phyloP scores from a whole-genome alignment of 2,329 filamentous ascomycete species.

The Aureobasidium uvarum region DNA sequence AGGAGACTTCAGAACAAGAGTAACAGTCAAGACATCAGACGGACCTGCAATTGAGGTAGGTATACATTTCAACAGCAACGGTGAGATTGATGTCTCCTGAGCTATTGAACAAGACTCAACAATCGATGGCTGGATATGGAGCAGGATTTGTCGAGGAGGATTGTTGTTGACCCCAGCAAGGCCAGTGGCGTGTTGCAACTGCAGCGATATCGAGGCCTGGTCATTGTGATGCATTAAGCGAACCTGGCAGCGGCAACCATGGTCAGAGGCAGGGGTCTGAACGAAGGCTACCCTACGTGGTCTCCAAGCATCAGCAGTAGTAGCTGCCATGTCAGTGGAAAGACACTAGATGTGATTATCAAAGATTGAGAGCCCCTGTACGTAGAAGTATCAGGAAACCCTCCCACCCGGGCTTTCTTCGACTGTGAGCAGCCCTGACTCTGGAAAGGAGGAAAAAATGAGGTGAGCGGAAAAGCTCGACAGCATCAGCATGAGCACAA shows the following conservation, averaged over 20 bases:
- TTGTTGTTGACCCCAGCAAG: not conserved
- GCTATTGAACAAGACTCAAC: conserved; percentile 1
- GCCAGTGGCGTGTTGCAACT: not conserved
- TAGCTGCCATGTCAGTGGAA: not conserved
- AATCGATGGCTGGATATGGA: not conserved
- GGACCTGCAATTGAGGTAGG: not conserved
- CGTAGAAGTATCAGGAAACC: not conserved
- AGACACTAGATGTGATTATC: not conserved
- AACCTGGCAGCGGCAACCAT: conserved; percentile 5
- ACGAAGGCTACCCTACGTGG: not conserved
- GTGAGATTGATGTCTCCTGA: not conserved
- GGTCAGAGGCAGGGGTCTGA: not conserved
- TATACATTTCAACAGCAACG: not conserved
- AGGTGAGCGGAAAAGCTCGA: conserved; percentile 3
- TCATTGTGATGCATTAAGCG: not conserved
- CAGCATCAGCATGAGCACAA: not conserved
- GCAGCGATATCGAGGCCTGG: conserved; percentile 6
- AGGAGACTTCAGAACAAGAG: not conserved
- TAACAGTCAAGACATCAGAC: conserved; percentile 13
- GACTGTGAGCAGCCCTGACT: conserved; percentile 15
- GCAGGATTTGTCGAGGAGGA: not conserved
- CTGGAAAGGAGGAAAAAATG: not conserved
- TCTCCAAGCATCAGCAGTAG: not conserved
- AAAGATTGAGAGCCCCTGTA: conserved; percentile 6
- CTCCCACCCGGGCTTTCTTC: conserved; percentile 21